phyloP scores from a whole-genome alignment of 371 early-diverging fungal species.

The Mucor saturninus region DNA sequence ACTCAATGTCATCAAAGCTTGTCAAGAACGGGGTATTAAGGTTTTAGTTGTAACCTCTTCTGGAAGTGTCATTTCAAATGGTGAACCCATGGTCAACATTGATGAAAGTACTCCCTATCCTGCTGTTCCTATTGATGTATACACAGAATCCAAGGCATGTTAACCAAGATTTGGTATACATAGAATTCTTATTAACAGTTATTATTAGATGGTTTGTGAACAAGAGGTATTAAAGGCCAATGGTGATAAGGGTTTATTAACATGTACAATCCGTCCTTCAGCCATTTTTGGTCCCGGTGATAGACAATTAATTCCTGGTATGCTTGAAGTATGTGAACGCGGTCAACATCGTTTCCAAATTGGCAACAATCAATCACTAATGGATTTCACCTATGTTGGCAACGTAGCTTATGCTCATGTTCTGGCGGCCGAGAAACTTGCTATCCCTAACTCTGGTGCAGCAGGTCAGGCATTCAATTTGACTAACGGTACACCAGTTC shows the following conservation, averaged over 20 bases:
- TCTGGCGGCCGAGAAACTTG: constrained; percentile 82
- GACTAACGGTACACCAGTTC: constrained; percentile 92
- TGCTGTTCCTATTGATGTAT: constrained; percentile 80
- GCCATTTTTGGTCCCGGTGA: constrained; percentile 96
- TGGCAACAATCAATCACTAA: constrained; percentile 84
- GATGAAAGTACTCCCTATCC: constrained; percentile 83
- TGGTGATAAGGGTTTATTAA: constrained; percentile 68
- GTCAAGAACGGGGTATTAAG: constrained; percentile 67
- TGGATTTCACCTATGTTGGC: constrained; percentile 94
- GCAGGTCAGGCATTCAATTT: constrained; percentile 84
- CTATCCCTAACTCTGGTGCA: constrained; percentile 42
- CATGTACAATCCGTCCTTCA: constrained; percentile 85
- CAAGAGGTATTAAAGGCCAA: constrained; percentile 82
- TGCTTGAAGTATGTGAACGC: constrained; percentile 74
- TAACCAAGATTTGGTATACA: neutral
- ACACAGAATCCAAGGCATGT: constrained; percentile 88
- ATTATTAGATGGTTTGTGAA: constrained; percentile 74
- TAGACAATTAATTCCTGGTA: constrained; percentile 79
- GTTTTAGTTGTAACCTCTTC: constrained; percentile 87
- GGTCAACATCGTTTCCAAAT: constrained; percentile 81
- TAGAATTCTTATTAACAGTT: neutral
- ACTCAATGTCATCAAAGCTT: constrained; percentile 80
- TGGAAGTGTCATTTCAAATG: constrained; percentile 89
- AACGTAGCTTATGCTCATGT: constrained; percentile 92
- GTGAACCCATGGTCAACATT: constrained; percentile 76